Evolutionary conservation across 2,329 filamentous ascomycete genomes (phyloP).

Genomic region (Ceratocystis colombiana): DNA sequence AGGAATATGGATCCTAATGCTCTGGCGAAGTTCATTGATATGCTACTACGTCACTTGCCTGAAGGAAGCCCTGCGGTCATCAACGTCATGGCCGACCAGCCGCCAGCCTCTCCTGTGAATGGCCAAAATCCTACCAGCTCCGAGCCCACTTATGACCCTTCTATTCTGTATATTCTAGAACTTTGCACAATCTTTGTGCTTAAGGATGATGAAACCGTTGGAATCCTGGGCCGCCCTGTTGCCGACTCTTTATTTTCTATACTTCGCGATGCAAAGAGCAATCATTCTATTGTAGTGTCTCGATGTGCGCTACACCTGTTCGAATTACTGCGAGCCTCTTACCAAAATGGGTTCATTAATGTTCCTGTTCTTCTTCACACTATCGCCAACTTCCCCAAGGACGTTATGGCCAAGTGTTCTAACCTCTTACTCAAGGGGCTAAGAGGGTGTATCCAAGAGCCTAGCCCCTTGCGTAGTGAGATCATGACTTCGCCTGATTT

Average conservation of each 20-base stretch:
- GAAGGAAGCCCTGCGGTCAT: slow-evolving; percentile 74
- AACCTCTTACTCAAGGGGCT: slow-evolving; percentile 69
- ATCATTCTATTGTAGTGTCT: slow-evolving; percentile 76
- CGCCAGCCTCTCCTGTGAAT: slow-evolving; percentile 51
- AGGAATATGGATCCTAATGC: slow-evolving; percentile 53
- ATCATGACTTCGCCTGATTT: slow-evolving; percentile 96
- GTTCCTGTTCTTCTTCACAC: slow-evolving; percentile 85
- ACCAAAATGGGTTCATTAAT: slow-evolving; percentile 83
- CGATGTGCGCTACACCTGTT: slow-evolving; percentile 81
- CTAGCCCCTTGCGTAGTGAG: slow-evolving; percentile 72
- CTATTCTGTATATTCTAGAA: slow-evolving; percentile 82
- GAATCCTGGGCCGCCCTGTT: slow-evolving; percentile 64
- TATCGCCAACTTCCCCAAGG: slow-evolving; percentile 76
- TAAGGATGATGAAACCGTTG: slow-evolving; percentile 62
- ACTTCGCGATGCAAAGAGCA: slow-evolving; percentile 64
- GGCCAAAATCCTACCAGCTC: slow-evolving; percentile 44
- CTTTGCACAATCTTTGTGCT: slow-evolving; percentile 74
- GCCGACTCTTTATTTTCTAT: slow-evolving; percentile 71
- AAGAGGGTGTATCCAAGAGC: slow-evolving; percentile 65
- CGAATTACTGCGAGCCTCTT: slow-evolving; percentile 69
- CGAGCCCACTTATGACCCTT: slow-evolving; percentile 67
- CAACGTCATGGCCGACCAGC: slow-evolving; percentile 75
- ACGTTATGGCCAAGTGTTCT: slow-evolving; percentile 65
- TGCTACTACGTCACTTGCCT: slow-evolving; percentile 72
- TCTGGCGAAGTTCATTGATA: slow-evolving; percentile 46